These are phyloP conservation scores for Xylaria sp. DNA, from an alignment of 2,329 filamentous ascomycete species.

Conservation along the genomic window DNA sequence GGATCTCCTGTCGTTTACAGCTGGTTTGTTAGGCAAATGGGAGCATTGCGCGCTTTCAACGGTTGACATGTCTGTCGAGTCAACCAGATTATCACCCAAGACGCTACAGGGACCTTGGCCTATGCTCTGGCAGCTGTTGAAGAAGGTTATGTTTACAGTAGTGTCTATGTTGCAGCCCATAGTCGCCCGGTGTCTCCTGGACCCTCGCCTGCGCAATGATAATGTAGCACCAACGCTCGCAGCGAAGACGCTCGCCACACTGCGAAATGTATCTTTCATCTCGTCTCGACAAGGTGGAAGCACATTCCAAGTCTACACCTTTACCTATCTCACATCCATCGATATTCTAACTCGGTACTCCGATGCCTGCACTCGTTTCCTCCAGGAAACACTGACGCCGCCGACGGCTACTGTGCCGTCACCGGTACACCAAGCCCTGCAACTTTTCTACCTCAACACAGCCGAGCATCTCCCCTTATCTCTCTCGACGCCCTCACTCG, in stretches of 20 bases:
- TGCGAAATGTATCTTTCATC: conserved; percentile 85
- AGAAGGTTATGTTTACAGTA: conserved; percentile 78
- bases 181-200: conserved; percentile 70
- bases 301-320: conserved; percentile 84
- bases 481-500: conserved; percentile 73
- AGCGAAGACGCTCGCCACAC: conserved; percentile 75
- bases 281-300: conserved; percentile 77
- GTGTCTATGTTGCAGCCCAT: conserved; percentile 81
- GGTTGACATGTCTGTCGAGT: conserved; percentile 76
- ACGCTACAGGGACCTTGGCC: conserved; percentile 75
- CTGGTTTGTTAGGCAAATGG: conserved; percentile 77
- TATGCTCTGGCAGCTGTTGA: conserved; percentile 78
- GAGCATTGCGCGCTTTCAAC: conserved; percentile 77
- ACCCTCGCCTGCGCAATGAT: conserved; percentile 59
- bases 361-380: conserved; percentile 71
- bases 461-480: conserved; percentile 84
- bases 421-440: conserved; percentile 77
- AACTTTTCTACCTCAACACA: conserved; percentile 88
- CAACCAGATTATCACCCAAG: conserved; percentile 70
- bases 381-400: conserved; percentile 68
- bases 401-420: conserved; percentile 67
- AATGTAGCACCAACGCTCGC: conserved; percentile 71
- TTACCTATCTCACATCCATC: conserved; percentile 83
- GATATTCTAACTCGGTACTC: conserved; percentile 83
- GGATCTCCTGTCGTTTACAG: conserved; percentile 73